Evolutionary conservation across 768 basidiomycete species (phyloP).

Genomic region (Calocybe gangraenosa): DNA sequence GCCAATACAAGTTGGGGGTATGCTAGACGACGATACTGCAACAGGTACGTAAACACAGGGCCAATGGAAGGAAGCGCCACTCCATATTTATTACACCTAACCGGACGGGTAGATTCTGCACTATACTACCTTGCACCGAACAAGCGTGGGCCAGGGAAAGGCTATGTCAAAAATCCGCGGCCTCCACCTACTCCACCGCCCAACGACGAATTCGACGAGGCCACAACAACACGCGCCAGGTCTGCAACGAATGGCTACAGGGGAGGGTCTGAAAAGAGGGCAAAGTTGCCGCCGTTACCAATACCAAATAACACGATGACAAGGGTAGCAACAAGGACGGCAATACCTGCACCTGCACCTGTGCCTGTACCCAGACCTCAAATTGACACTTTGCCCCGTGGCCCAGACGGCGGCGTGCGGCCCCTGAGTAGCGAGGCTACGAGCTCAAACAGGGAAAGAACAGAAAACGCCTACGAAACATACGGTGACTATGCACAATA

Average conservation of each 20-base stretch:
- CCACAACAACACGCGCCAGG: conserved; percentile 23
- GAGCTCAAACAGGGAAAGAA: conserved; percentile 3
- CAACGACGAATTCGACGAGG: conserved; percentile 37
- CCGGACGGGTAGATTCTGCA: conserved; percentile 24
- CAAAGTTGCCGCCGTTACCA: not conserved
- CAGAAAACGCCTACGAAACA: conserved; percentile 19
- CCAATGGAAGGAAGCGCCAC: no score
- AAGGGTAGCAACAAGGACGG: not conserved
- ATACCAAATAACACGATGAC: not conserved
- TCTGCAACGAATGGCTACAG: conserved; percentile 18
- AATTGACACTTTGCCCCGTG: not conserved
- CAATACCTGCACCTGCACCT: not conserved
- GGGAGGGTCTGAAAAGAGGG: not conserved
- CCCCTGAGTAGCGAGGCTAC: not conserved
- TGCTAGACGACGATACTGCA: no score
- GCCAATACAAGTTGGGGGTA: no score
- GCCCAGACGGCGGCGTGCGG: not conserved
- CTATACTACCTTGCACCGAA: conserved; percentile 37
- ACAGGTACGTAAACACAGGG: no score
- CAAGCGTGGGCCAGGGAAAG: conserved; percentile 31
- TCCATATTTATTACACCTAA: no score
- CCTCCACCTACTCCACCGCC: conserved; percentile 35
- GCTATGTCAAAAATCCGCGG: conserved; percentile 31
- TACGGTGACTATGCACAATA: conserved; percentile 32
- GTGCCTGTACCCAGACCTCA: not conserved